Base-by-base conservation (phyloP, 1,139 yeast genomes). In the Saccharomyces hybrid region DNA sequence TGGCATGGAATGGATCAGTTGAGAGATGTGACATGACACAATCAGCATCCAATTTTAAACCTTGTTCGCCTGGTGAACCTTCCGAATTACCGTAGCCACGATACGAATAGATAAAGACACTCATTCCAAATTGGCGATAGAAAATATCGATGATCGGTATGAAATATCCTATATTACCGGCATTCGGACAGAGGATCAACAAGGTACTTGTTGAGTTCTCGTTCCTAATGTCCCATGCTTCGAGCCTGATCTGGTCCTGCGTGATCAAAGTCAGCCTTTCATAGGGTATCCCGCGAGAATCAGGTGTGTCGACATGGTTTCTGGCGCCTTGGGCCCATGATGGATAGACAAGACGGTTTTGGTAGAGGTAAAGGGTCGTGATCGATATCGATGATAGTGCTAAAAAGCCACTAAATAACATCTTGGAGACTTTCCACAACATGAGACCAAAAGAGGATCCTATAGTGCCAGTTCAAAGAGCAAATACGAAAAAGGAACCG, bases 101-200 rank as follows among this genome's bases (percentile, higher is more conserved):
- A 70, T 93, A 93, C 1, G 96, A 88, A 63, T 88, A 87, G 5
- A 88, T 82, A 53, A 91, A 81, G 1, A 91, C 96, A 68, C 93
- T 90, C 70, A 84, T 83, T 12, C 82, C 81, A 69, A 87, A 78
- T 50, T 78, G 75, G 55, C 77, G 73, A 71, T 82, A 88, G 61
- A 93, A 83, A 14, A 86, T 73, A 53, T 84, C 78, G 1, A 88
- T 96, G 6, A 90, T 80, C 1, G 98, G 97, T 54, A 93, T 75
- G 24, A 90, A 85, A 68, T 89, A 93, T 42, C 99, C 99, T 55
- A 93, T 93, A 69, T 95, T 93, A 3, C 99, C 99, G 2, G 98
- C 99, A 71, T 93, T 93, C 2, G 99, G 99, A 48, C 90, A 85
- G 55, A 90, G 76, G 32, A 93, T 78, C 50, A 95, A 67, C 7